Conservation (phyloP, 345 rosid species). For the Camelina neglecta region DNA sequence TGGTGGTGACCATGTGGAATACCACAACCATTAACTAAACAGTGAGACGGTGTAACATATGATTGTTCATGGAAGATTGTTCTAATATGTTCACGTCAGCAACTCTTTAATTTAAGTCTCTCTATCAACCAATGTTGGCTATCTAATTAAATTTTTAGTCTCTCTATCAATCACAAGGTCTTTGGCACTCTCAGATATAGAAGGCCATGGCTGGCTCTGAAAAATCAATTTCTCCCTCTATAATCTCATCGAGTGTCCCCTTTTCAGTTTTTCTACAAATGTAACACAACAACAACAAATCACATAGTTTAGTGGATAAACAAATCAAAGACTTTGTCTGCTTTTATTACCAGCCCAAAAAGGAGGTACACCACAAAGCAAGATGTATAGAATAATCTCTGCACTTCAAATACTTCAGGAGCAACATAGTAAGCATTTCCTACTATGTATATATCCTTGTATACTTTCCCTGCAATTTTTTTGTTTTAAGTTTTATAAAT, state of each 20-base stretch:
- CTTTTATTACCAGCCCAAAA: conserved; percentile 85
- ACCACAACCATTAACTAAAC: too few relatives aligned
- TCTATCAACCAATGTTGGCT: too few relatives aligned
- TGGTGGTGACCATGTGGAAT: too few relatives aligned
- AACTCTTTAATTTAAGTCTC: too few relatives aligned
- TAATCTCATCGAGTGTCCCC: conserved; percentile 73
- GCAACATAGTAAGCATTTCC: conserved; percentile 97
- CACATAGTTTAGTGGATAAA: neutral
- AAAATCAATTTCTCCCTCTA: conserved; percentile 75
- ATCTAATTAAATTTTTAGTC: too few relatives aligned
- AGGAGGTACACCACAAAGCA: conserved; percentile 89
- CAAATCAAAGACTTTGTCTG: neutral
- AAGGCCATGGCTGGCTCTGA: conserved; percentile 81
- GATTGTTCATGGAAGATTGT: too few relatives aligned
- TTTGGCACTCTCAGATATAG: conserved; percentile 80
- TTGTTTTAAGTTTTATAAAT: conserved; percentile 3
- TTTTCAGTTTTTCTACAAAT: conserved; percentile 67
- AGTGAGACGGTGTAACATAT: too few relatives aligned
- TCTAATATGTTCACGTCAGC: too few relatives aligned
- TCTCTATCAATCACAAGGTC: too few relatives aligned
- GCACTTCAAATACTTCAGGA: conserved; percentile 96
- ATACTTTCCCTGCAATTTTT: conserved; percentile 58
- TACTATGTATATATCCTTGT: conserved; percentile 58
- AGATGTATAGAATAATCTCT: conserved; percentile 81
- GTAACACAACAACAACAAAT: neutral